phyloP scores from a whole-genome alignment of 306 rosid species.

The Carpinus viminea region DNA sequence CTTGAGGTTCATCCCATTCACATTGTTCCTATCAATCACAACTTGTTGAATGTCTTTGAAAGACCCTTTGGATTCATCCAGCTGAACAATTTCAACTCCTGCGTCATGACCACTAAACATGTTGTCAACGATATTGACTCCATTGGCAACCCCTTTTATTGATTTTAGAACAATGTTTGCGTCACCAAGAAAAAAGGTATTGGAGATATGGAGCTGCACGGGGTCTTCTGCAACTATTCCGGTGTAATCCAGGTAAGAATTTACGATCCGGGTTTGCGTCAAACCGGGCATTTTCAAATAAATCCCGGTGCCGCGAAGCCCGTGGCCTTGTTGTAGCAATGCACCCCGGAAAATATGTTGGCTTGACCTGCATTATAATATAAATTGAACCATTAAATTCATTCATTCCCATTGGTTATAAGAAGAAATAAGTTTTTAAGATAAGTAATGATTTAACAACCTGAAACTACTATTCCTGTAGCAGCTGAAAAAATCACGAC shows the following conservation, averaged over 20 bases:
- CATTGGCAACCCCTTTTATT: conserved; percentile 53
- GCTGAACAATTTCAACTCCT: conserved; percentile 61
- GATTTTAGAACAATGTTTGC: conserved; percentile 71
- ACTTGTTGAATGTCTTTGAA: conserved; percentile 71
- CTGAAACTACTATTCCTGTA: conserved; percentile 54
- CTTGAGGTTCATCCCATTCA: conserved; percentile 62
- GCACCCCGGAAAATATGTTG: conserved; percentile 68
- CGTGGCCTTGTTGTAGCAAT: conserved; percentile 93
- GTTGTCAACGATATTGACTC: conserved; percentile 78
- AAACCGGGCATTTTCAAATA: conserved; percentile 67
- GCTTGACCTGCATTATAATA: conserved; percentile 43
- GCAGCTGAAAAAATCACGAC: conserved; percentile 84
- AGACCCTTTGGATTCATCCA: conserved; percentile 58
- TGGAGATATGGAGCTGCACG: conserved; percentile 71
- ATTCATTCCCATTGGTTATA: no score
- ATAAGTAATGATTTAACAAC: no score
- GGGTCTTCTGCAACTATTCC: conserved; percentile 93
- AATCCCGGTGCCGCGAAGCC: conserved; percentile 83
- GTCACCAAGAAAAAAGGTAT: conserved; percentile 84
- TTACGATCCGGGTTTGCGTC: conserved; percentile 75
- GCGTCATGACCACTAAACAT: conserved; percentile 68
- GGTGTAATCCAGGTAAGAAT: conserved; percentile 86
- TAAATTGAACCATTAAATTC: no score
- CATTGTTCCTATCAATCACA: conserved; percentile 70
- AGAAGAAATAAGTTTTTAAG: no score